Conservation (phyloP, 202 grass and related monocot species). For the Panicum virgatum region DNA sequence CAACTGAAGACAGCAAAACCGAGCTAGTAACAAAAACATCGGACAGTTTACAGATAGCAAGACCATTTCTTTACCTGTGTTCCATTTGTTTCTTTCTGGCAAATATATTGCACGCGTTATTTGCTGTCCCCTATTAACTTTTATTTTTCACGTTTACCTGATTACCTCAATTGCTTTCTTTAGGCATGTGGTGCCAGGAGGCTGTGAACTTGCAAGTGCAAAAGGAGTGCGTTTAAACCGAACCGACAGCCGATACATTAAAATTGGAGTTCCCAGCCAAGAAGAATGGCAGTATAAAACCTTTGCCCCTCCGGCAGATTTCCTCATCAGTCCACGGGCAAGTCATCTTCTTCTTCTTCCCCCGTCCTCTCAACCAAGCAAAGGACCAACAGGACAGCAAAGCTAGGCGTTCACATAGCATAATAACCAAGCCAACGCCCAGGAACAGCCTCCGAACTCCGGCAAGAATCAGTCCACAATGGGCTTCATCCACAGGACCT, state of each 20-base stretch:
- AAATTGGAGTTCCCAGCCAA: constrained; percentile 34
- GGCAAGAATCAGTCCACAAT: constrained; percentile 13
- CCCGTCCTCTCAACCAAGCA: constrained; percentile 8
- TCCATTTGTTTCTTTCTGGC: not conserved
- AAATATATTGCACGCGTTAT: not conserved
- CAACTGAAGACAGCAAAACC: not conserved
- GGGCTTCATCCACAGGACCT: constrained; percentile 48
- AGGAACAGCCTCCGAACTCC: not conserved
- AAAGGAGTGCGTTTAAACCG: constrained; percentile 24
- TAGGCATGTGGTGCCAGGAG: not conserved
- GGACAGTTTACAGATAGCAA: not conserved
- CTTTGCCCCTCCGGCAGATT: constrained; percentile 18
- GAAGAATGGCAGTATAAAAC: constrained; percentile 29
- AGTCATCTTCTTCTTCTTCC: constrained; percentile 6
- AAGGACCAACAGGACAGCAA: constrained; percentile 18
- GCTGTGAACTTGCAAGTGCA: constrained; percentile 23
- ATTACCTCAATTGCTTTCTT: constrained; percentile 22
- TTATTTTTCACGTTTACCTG: constrained; percentile 31
- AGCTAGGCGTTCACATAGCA: constrained; percentile 22
- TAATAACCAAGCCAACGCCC: not conserved
- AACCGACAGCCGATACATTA: constrained; percentile 38
- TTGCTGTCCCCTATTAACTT: not conserved
- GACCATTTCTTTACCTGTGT: not conserved
- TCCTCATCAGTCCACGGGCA: constrained; percentile 30
- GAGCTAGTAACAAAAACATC: not conserved